Percentiles rank a stretch among this genome's conserved stretches.
Evolutionary conservation across 176 grass and related monocot genomes (phyloP).

Genomic region (Poa annua): DNA sequence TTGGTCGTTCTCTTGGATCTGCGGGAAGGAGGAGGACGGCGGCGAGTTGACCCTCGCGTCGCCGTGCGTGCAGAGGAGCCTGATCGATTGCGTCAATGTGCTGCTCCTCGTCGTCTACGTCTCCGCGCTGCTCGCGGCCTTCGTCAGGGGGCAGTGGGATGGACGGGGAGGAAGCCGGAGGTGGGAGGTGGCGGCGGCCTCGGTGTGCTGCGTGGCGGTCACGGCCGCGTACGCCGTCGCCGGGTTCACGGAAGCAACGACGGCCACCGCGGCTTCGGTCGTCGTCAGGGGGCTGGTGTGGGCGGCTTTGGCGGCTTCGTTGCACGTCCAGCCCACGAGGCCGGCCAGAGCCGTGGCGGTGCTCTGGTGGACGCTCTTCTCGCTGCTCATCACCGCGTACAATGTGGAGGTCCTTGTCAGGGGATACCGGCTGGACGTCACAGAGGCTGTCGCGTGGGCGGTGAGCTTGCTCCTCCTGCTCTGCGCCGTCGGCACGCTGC

Average conservation of each 20-base stretch:
- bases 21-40: constrained; percentile 3
- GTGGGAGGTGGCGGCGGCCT: constrained; percentile 20
- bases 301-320: constrained; percentile 52
- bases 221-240: constrained; percentile 19
- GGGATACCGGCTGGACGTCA: constrained; percentile 18
- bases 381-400: constrained; percentile 62
- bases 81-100: constrained; percentile 47
- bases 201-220: constrained; percentile 41
- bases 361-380: constrained; percentile 73
- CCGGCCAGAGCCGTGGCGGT: constrained; percentile 38
- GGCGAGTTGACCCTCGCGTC: constrained; percentile 27
- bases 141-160: neutral
- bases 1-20: constrained; percentile 46
- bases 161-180: neutral
- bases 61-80: constrained; percentile 48
- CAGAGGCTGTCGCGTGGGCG: constrained; percentile 64
- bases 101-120: constrained; percentile 35
- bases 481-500: constrained; percentile 34
- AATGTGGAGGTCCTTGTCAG: constrained; percentile 48
- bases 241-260: neutral
- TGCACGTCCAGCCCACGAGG: constrained; percentile 56
- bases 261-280: constrained; percentile 5
- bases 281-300: constrained; percentile 58
- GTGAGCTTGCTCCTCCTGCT: constrained; percentile 61
- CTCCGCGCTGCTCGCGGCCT: constrained; percentile 29